Conservation (phyloP, 805 yeast species). For the Hanseniaspora thailandica region DNA sequence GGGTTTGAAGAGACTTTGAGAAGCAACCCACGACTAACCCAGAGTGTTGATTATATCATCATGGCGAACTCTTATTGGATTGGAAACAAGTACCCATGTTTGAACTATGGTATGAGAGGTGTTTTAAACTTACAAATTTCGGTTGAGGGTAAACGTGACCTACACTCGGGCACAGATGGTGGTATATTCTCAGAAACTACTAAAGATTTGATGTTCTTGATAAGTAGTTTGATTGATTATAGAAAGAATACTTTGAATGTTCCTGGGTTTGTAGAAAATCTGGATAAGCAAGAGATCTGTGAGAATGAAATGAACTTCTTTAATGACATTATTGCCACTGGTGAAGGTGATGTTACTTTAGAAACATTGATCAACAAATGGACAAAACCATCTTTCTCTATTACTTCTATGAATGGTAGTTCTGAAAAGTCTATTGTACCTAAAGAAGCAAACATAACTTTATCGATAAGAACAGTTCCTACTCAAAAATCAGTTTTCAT, state of each 20-base stretch:
- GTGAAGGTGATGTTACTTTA: slow-evolving; percentile 29
- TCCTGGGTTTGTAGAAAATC: not conserved
- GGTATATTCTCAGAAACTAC: slow-evolving; percentile 84
- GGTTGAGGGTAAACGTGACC: slow-evolving; percentile 68
- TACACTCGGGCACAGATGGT: slow-evolving; percentile 95
- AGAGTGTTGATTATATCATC: slow-evolving; percentile 72
- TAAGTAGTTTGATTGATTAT: slow-evolving; percentile 29
- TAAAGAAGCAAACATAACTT: slow-evolving; percentile 56
- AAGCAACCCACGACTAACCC: slow-evolving; percentile 46
- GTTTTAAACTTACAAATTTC: slow-evolving; percentile 70
- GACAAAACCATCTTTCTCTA: slow-evolving; percentile 80
- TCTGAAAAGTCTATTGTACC: slow-evolving; percentile 85
- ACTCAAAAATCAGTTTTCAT: slow-evolving; percentile 53
- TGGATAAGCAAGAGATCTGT: slow-evolving; percentile 31
- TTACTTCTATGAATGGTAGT: slow-evolving; percentile 80
- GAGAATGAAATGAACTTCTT: slow-evolving; percentile 50
- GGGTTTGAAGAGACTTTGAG: slow-evolving; percentile 67
- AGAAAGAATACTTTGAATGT: slow-evolving; percentile 41
- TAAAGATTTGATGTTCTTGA: slow-evolving; percentile 64
- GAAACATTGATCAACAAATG: slow-evolving; percentile 63
- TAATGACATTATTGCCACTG: slow-evolving; percentile 42
- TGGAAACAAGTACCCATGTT: slow-evolving; percentile 76
- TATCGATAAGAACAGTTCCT: slow-evolving; percentile 83
- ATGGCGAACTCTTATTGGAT: slow-evolving; percentile 91
- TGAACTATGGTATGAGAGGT: slow-evolving; percentile 90